Evolutionary conservation across 129 eudicot genomes (phyloP), one percentile per base, ranked within the genome.

Genomic region (Ambrosia artemisiifolia): DNA sequence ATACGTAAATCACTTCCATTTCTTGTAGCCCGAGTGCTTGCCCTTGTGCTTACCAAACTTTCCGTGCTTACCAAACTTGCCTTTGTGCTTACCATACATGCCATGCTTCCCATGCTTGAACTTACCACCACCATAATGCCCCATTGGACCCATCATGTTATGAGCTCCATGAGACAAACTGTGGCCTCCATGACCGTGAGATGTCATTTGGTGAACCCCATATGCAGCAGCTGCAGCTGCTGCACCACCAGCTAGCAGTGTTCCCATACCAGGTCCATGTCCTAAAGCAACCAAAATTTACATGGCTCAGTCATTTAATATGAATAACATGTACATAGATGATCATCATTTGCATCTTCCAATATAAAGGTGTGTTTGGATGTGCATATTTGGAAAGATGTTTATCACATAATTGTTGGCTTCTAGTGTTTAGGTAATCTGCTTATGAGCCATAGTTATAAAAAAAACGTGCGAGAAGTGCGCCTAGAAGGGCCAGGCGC

Each of bases 241-340:
- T 5, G 88, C 96, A 57, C 91, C 91, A n/a, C 91, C 96, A 2
- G 91, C 88, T 81, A 88, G 63, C 75, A 88, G 0, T 48, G 74
- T 44, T 76, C 96, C 89, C 79, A 81, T 67, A 50, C 83, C 81
- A 65, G 78, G 65, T 81, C 95, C 86, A 74, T 85, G 87, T 43
- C 96, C 96, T 88, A 67, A 20, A 57, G 18, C 65, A 59, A 60
- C 42, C 65, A 60, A 6, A 11, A 11, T 30, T 60, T 30, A 32
- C 16, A 56, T 56, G n/a, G 24, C 35, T 11, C 6, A 24, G 33
- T 4, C 61, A 54, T 54, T 33, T 54, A 14, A 10, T 12, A 32
- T 3, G 6, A 62, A 36, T 63, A 35, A n/a, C 8, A 63, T 63
- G 67, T 35, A 11, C 11, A 32, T 5, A 16, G 13, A 53, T 34